Conservation (phyloP, 352 stramenopile species). For the Pythium coloratum region DNA sequence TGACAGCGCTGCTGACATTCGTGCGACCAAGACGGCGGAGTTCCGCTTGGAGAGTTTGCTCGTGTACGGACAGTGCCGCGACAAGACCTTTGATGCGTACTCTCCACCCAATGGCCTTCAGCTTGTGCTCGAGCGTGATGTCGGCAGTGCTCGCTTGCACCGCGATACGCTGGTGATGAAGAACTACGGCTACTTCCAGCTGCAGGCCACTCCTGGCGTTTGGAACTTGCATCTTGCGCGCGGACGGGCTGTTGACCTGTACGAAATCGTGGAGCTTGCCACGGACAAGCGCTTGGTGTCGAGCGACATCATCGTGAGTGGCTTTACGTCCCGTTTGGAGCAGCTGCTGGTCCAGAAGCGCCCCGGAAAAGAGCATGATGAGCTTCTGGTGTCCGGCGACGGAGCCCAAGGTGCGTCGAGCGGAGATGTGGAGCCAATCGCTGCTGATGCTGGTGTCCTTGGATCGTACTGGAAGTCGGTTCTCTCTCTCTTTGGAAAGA, state of each 20-base stretch:
- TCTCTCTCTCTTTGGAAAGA: constrained; percentile 56
- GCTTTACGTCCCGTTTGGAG: constrained; percentile 88
- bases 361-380: constrained; percentile 83
- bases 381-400: constrained; percentile 45
- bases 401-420: constrained; percentile 18
- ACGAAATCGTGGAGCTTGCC: constrained; percentile 66
- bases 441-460: constrained; percentile 48
- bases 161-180: constrained; percentile 99
- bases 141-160: constrained; percentile 51
- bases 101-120: constrained; percentile 90
- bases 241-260: constrained; percentile 73
- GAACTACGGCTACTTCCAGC: constrained; percentile 99
- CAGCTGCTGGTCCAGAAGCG: constrained; percentile 92
- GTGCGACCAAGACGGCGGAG: constrained; percentile 60
- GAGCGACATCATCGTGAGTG: constrained; percentile 55
- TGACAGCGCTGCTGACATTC: constrained; percentile 47
- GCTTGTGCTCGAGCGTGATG: constrained; percentile 83
- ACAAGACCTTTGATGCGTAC: constrained; percentile 81
- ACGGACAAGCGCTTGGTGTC: constrained; percentile 42
- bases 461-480: constrained; percentile 77
- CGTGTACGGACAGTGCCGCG: constrained; percentile 89
- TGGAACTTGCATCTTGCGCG: constrained; percentile 91
- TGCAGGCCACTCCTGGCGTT: constrained; percentile 95
- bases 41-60: constrained; percentile 91
- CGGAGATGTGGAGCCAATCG: constrained; percentile 39